These are phyloP conservation scores for Botrytis cinerea DNA, from an alignment of 2,329 filamentous ascomycete genomes.

Conservation along the genomic window DNA sequence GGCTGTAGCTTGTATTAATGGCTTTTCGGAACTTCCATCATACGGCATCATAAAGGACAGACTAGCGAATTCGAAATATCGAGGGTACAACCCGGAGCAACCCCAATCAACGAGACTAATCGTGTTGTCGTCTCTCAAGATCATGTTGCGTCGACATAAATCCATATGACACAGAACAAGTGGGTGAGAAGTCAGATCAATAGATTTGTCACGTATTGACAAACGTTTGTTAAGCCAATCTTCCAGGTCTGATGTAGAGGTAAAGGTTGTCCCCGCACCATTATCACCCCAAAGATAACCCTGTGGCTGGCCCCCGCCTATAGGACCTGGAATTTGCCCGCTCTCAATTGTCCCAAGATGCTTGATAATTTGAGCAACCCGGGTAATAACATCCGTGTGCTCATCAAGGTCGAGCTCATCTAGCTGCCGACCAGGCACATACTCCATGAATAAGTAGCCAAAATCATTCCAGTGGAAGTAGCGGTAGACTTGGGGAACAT, in stretches of 20 bases:
- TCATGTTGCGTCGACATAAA: conserved; percentile 37
- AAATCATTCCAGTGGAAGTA: conserved; percentile 28
- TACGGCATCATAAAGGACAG: conserved; percentile 19
- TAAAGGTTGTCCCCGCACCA: not conserved
- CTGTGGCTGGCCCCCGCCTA: not conserved
- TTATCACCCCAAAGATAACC: not conserved
- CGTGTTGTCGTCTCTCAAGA: conserved; percentile 33
- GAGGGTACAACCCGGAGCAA: conserved; percentile 35
- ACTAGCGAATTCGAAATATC: conserved; percentile 35
- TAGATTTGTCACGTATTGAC: not conserved
- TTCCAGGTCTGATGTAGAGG: not conserved
- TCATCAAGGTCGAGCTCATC: conserved; percentile 24
- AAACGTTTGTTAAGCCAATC: not conserved
- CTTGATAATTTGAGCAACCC: not conserved
- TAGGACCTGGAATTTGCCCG: not conserved
- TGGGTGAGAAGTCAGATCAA: conserved; percentile 33
- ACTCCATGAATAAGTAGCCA: conserved; percentile 39
- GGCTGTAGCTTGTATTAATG: not conserved
- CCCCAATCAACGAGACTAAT: conserved; percentile 38
- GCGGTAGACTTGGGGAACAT: conserved; percentile 33
- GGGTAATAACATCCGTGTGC: not conserved
- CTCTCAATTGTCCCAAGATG: not conserved
- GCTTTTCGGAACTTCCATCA: not conserved
- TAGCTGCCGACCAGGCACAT: conserved; percentile 31
- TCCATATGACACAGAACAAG: conserved; percentile 39